Evolutionary conservation across 1,284 basidiomycete genomes (phyloP), one percentile per base, ranked within the genome.

Genomic region (Fomitopsis betulina): DNA sequence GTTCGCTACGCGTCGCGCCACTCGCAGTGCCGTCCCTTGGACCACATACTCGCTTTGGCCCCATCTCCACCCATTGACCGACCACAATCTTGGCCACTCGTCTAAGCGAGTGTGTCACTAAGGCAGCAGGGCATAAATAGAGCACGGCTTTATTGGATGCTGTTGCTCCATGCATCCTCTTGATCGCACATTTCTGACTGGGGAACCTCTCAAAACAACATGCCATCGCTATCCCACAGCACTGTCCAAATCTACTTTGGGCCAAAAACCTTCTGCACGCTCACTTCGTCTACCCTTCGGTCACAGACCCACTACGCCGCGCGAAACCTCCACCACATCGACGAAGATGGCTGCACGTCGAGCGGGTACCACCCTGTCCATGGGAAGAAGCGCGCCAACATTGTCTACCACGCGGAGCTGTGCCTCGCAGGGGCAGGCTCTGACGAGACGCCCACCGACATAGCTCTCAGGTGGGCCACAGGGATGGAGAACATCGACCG

Each of bases 401-500:
- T 17, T 17, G 35, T 58, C 40, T 54, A 40, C 27, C 35, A 33
- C 30, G 57, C 57, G 8, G 23, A 32, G 15, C 19, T 55, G 15
- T 52, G 51, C 15, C 33, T 17, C 15, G 21, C 13, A 2, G 21
- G 15, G 21, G 17, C 13, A 19, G 21, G 23, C 12, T 12, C 56
- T 17, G 39, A 54, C 39, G 21, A 23, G 42, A 30, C 3, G 27
- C 51, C 56, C 21, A n/a, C 55, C 43, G 49, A 59, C 1, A 63
- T 61, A 27, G 65, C 64, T 5, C 52, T 65, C 30, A 65, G 63
- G 58, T 64, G 62, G 62, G 62, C 58, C n/a, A 58, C 39, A 23
- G 68, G 58, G 72, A 72, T 2, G 70, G 72, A 21, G 15, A 9
- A n/a, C 10, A 75, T 69, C 58, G 64, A 67, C 27, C 67, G 70